These are phyloP conservation scores for Penicillium mononematosum DNA, from an alignment of 495 filamentous ascomycete genomes.

Conservation along the genomic window DNA sequence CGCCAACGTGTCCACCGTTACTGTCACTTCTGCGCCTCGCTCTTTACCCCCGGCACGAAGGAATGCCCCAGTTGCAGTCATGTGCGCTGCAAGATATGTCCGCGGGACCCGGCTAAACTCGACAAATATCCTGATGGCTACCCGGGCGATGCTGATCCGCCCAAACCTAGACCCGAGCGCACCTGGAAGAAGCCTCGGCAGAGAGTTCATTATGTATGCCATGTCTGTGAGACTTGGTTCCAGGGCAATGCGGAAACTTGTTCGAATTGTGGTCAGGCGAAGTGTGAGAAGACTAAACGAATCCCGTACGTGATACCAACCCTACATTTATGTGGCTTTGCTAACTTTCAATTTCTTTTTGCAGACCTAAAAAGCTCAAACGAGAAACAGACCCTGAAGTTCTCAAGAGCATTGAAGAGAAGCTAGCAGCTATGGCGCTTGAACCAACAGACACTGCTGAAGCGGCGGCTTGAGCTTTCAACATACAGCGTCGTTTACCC, in stretches of 20 bases:
- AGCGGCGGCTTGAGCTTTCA: background rate
- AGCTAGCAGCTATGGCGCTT: constrained; percentile 41
- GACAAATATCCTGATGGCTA: constrained; percentile 76
- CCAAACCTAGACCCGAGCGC: constrained; percentile 33
- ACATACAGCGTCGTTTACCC: background rate
- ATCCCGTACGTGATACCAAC: constrained; percentile 47
- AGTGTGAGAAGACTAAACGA: constrained; percentile 46
- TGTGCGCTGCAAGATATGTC: constrained; percentile 76
- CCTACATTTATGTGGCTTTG: constrained; percentile 15
- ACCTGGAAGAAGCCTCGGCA: constrained; percentile 45
- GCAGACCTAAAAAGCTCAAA: constrained; percentile 58
- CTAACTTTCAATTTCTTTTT: constrained; percentile 32
- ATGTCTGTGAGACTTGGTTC: constrained; percentile 60
- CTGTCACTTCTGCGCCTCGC: constrained; percentile 71
- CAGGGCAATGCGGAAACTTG: constrained; percentile 50
- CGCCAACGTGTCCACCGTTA: constrained; percentile 69
- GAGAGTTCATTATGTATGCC: constrained; percentile 60
- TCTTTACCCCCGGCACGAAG: constrained; percentile 58
- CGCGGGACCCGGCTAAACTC: constrained; percentile 70
- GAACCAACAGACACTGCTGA: background rate
- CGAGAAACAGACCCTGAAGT: constrained; percentile 65
- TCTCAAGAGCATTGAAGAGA: constrained; percentile 57
- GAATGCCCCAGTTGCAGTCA: constrained; percentile 73
- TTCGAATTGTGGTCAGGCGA: constrained; percentile 59
- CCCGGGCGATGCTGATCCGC: constrained; percentile 62